A percentile compares a stretch with the other conserved stretches of the same genome.
Evolutionary conservation across 345 rosid species (phyloP).

Genomic region (Dovyalis caffra): DNA sequence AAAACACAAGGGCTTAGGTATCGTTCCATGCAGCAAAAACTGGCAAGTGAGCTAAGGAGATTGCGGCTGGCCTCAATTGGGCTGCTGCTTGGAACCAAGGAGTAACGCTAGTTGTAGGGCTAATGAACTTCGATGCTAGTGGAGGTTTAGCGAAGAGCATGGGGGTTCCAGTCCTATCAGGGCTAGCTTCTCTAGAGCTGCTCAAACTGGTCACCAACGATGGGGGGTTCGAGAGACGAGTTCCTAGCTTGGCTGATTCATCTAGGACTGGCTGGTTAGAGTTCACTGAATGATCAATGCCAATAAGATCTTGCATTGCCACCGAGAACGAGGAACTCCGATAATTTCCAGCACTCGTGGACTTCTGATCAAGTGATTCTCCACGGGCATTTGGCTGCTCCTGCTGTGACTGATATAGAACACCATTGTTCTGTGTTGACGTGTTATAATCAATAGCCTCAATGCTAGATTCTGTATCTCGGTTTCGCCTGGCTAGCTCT

Average conservation of each 20-base stretch:
- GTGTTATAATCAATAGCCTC: conserved; percentile 24
- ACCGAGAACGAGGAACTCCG: conserved; percentile 30
- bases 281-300: conserved; percentile 36
- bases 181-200: conserved; percentile 71
- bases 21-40: conserved; percentile 78
- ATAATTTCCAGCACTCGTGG: conserved; percentile 23
- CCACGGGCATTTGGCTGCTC: conserved; percentile 25
- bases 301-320: conserved; percentile 46
- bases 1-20: conserved; percentile 20
- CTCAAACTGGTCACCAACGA: conserved; percentile 63
- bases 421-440: conserved; percentile 11
- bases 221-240: conserved; percentile 48
- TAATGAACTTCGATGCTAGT: conserved; percentile 46
- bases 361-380: conserved; percentile 36
- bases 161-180: conserved; percentile 43
- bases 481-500: conserved; percentile 61
- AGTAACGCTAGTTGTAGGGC: conserved; percentile 30
- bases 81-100: conserved; percentile 56
- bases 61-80: conserved; percentile 40
- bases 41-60: conserved; percentile 61
- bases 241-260: conserved; percentile 30
- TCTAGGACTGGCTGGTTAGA: conserved; percentile 33
- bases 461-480: conserved; percentile 26
- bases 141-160: conserved; percentile 54
- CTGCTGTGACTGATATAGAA: conserved; percentile 28